A percentile compares a stretch with the other conserved stretches of the same genome.
Evolutionary conservation across 2,329 filamentous ascomycete genomes (phyloP).

Genomic region (Venturia nashicola): DNA sequence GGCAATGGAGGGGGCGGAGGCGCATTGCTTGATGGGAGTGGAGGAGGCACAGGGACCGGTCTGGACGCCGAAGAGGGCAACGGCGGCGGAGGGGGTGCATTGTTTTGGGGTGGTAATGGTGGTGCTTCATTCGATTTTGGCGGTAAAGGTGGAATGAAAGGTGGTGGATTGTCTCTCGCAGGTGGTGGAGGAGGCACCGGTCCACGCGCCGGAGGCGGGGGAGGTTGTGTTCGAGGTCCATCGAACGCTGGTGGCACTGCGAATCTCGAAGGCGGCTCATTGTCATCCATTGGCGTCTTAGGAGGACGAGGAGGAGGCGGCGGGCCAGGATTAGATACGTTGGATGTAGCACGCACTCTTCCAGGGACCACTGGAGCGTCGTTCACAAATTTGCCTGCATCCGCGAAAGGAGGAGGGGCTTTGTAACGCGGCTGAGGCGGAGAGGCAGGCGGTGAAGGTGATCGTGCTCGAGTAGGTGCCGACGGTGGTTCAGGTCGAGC

Average conservation of each 20-base stretch:
- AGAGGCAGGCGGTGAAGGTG: constrained; percentile 13
- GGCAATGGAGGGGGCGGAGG: constrained; percentile 35
- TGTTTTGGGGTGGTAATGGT: constrained; percentile 16
- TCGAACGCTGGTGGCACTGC: constrained; percentile 33
- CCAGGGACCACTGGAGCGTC: constrained; percentile 34
- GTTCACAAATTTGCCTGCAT: constrained; percentile 73
- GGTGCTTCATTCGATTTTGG: constrained; percentile 24
- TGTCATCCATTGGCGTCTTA: constrained; percentile 50
- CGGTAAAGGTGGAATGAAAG: constrained; percentile 19
- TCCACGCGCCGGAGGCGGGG: constrained; percentile 62
- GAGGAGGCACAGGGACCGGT: constrained; percentile 5
- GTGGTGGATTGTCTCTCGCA: constrained; percentile 29
- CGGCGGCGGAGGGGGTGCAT: constrained; percentile 15
- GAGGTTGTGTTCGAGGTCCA: constrained; percentile 51
- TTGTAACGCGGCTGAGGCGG: constrained; percentile 40
- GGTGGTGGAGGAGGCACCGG: constrained; percentile 48
- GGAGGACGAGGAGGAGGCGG: constrained; percentile 33
- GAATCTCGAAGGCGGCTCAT: constrained; percentile 38
- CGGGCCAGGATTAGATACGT: constrained; percentile 32
- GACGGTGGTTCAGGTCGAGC: constrained; percentile 13
- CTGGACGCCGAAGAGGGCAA: constrained; percentile 13
- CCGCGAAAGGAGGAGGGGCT: constrained; percentile 76
- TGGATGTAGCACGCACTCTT: constrained; percentile 36
- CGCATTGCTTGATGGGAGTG: constrained; percentile 3
- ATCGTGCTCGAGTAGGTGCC: constrained; percentile 11